Evolutionary conservation across 2,329 filamentous ascomycete species (phyloP).

Genomic region (Drechslerella stenobrocha): DNA sequence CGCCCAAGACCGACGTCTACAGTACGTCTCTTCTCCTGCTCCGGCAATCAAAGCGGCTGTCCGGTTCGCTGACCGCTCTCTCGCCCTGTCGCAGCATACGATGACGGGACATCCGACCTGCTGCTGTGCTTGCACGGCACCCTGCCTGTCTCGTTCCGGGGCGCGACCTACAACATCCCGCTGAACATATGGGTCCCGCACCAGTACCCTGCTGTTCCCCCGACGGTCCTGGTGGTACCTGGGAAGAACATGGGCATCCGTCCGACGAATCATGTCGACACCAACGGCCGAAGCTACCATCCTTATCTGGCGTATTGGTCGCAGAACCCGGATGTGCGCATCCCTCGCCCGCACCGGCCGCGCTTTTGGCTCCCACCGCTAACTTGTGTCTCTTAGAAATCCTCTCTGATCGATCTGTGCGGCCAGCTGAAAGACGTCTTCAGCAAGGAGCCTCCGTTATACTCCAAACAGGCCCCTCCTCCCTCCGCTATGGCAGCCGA

Average conservation of each 20-base stretch:
- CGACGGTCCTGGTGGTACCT: constrained; percentile 84
- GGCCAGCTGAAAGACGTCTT: constrained; percentile 83
- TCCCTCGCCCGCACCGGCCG: not conserved
- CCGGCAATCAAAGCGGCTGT: constrained; percentile 55
- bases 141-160: constrained; percentile 86
- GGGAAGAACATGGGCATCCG: constrained; percentile 85
- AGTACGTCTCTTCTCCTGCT: constrained; percentile 64
- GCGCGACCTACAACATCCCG: constrained; percentile 85
- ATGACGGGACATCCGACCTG: constrained; percentile 82
- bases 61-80: constrained; percentile 50
- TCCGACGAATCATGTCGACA: constrained; percentile 90
- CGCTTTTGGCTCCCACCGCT: constrained; percentile 32
- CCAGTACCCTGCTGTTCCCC: constrained; percentile 80
- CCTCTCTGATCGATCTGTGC: constrained; percentile 78
- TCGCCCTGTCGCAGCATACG: constrained; percentile 67
- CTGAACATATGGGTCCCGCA: constrained; percentile 92
- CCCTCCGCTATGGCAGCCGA: constrained; percentile 53
- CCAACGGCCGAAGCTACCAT: constrained; percentile 91
- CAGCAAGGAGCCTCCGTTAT: constrained; percentile 89
- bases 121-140: constrained; percentile 85
- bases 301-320: constrained; percentile 90
- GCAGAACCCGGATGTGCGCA: constrained; percentile 83
- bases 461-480: constrained; percentile 68
- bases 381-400: constrained; percentile 63
- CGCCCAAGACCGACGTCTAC: constrained; percentile 89